Evolutionary conservation across 2,329 filamentous ascomycete genomes (phyloP).

Genomic region (Xylaria sp.): DNA sequence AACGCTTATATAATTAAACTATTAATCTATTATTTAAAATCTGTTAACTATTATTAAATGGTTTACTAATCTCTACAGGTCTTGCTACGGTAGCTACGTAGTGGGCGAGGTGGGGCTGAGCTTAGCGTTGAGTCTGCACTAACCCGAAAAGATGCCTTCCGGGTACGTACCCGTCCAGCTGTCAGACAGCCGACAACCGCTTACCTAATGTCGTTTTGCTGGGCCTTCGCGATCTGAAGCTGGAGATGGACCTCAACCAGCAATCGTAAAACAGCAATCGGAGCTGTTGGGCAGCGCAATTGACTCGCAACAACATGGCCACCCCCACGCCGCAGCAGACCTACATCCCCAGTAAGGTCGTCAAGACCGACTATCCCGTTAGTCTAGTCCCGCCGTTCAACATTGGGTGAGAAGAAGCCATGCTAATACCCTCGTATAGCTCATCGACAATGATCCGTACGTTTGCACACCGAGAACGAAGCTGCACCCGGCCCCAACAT

Average conservation of each 20-base stretch:
- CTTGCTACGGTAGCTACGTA: no score
- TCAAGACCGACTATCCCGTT: constrained; percentile 88
- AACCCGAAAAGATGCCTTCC: background rate
- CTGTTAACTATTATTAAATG: no score
- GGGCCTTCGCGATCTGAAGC: constrained; percentile 44
- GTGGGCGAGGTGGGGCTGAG: background rate
- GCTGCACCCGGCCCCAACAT: background rate
- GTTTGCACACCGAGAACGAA: constrained; percentile 47
- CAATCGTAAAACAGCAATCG: constrained; percentile 26
- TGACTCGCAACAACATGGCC: constrained; percentile 52
- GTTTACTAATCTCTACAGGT: no score
- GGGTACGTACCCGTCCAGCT: background rate
- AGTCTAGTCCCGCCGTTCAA: constrained; percentile 59
- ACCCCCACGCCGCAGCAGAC: constrained; percentile 52
- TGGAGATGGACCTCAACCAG: constrained; percentile 37
- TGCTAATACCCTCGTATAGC: constrained; percentile 65
- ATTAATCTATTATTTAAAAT: no score
- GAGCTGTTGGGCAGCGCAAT: constrained; percentile 45
- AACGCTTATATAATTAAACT: no score
- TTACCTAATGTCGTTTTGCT: constrained; percentile 43
- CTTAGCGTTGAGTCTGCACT: background rate
- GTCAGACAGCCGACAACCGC: constrained; percentile 38
- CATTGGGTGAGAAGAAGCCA: background rate
- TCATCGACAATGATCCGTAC: constrained; percentile 99
- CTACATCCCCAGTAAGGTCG: constrained; percentile 79